These are phyloP conservation scores for Hericium coralloides DNA, from an alignment of 768 basidiomycete genomes.

Conservation along the genomic window DNA sequence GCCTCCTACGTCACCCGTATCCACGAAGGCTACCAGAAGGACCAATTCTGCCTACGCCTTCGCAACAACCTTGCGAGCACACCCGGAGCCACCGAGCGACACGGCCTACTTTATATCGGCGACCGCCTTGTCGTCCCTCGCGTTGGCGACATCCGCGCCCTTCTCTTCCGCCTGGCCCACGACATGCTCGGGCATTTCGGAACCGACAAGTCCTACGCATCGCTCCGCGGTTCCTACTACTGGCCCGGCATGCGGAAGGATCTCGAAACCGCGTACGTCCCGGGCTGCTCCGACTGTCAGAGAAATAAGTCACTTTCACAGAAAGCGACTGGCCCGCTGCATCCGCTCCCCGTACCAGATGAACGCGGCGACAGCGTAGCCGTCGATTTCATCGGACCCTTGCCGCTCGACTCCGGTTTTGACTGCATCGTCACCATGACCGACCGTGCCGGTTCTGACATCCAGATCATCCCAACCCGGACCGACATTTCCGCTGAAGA, in stretches of 20 bases:
- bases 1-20: not conserved
- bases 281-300: constrained; percentile 23
- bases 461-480: not conserved
- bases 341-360: constrained; percentile 14
- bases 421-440: constrained; percentile 19
- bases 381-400: constrained; percentile 22
- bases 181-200: not conserved
- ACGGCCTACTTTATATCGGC: not conserved
- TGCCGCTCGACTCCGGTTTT: constrained; percentile 16
- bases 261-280: no score
- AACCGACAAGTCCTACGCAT: not conserved
- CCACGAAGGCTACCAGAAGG: constrained; percentile 4
- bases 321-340: constrained; percentile 17
- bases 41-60: constrained; percentile 7
- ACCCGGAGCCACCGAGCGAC: not conserved
- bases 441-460: constrained; percentile 5
- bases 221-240: not conserved
- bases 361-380: constrained; percentile 14
- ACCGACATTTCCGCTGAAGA: not conserved
- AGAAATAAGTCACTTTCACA: constrained; percentile 24
- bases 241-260: no score
- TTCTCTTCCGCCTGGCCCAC: not conserved
- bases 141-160: not conserved
- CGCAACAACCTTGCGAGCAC: not conserved
- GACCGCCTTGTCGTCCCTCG: not conserved